Evolutionary conservation across 2,329 filamentous ascomycete species (phyloP).

Genomic region (Talaromyces atroroseus): DNA sequence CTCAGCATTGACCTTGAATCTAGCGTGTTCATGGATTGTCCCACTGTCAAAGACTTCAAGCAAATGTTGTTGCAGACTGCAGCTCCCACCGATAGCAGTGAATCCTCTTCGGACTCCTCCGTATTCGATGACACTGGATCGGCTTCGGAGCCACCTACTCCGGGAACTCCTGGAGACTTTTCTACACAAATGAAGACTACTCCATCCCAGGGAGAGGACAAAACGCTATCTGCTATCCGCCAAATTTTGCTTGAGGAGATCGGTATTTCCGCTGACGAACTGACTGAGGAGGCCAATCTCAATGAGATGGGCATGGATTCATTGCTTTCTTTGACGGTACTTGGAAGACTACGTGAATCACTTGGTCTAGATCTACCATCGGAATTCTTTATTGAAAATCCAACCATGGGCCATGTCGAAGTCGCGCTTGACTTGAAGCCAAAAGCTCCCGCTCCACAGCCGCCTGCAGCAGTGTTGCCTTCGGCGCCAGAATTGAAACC

Average conservation of each 20-base stretch:
- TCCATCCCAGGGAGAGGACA: conserved; percentile 24
- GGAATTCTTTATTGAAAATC: conserved; percentile 42
- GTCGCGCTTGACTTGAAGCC: conserved; percentile 35
- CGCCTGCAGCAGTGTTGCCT: conserved; percentile 9
- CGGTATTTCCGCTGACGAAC: conserved; percentile 37
- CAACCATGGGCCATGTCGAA: conserved; percentile 37
- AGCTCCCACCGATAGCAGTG: conserved; percentile 27
- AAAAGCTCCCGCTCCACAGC: conserved; percentile 19
- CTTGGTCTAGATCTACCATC: conserved; percentile 38
- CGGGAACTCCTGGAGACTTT: conserved; percentile 29
- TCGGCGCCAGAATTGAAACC: conserved; percentile 21
- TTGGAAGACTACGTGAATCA: conserved; percentile 41
- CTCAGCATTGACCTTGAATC: conserved; percentile 25
- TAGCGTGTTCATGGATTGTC: conserved; percentile 12
- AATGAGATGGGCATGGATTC: conserved; percentile 43
- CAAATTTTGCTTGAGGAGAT: conserved; percentile 41
- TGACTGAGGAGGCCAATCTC: conserved; percentile 36
- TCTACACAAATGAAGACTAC: conserved; percentile 24
- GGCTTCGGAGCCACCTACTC: conserved; percentile 29
- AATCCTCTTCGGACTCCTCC: conserved; percentile 26
- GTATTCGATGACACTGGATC: conserved; percentile 23
- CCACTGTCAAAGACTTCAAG: conserved; percentile 26
- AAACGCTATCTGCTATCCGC: conserved; percentile 34
- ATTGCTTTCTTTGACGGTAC: conserved; percentile 41
- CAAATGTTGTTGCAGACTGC: conserved; percentile 43